These are phyloP conservation scores for Globisporangium echinulatum DNA, from an alignment of 352 stramenopile species.

Conservation along the genomic window DNA sequence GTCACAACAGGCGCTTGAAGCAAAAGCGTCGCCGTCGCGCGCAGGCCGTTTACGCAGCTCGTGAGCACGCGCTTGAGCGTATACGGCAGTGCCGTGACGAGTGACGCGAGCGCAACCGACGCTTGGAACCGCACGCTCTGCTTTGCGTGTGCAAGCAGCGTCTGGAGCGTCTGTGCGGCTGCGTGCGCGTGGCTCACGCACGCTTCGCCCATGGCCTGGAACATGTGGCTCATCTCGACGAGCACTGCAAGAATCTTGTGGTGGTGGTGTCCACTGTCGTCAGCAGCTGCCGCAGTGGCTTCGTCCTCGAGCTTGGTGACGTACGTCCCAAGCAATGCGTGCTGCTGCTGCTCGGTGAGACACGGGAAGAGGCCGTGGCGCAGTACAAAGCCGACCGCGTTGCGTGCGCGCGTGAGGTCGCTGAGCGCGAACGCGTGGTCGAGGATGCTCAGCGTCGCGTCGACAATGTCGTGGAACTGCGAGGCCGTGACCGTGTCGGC, in stretches of 20 bases:
- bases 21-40: conserved; percentile 30
- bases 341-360: conserved; percentile 66
- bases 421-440: conserved; percentile 66
- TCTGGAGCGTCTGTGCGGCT: conserved; percentile 30
- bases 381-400: conserved; percentile 68
- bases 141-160: conserved; percentile 55
- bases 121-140: conserved; percentile 72
- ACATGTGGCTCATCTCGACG: conserved; percentile 60
- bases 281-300: conserved; percentile 13
- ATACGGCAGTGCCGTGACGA: conserved; percentile 66
- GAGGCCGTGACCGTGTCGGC: conserved; percentile 50
- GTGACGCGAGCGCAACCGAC: conserved; percentile 49
- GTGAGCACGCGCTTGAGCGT: conserved; percentile 42
- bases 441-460: conserved; percentile 56
- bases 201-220: conserved; percentile 63
- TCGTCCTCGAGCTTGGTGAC: conserved; percentile 45
- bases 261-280: conserved; percentile 29
- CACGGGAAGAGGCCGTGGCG: conserved; percentile 54
- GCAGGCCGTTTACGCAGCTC: conserved; percentile 33
- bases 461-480: conserved; percentile 63
- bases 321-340: conserved; percentile 52
- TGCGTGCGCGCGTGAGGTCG: conserved; percentile 73
- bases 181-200: conserved; percentile 38
- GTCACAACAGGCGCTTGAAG: not conserved
- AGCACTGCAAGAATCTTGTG: conserved; percentile 60